Percentiles rank a stretch among this genome's conserved stretches.
Conservation (phyloP, 2,329 filamentous ascomycete genomes). For the Fonsecaea pedrosoi region DNA sequence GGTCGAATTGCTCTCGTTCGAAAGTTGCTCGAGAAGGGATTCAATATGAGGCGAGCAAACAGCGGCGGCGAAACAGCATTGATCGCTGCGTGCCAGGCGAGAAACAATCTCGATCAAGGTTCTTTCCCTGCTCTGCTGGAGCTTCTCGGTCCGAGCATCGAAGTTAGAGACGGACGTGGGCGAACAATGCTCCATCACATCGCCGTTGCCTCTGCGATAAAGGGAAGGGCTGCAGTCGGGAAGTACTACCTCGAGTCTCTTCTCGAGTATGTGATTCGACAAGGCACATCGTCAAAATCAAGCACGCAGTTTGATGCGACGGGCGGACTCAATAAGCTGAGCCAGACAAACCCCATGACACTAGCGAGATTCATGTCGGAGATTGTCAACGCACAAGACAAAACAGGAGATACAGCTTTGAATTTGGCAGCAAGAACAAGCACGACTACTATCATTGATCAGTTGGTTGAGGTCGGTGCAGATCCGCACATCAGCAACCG, state of each 20-base stretch:
- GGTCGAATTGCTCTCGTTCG: conserved; percentile 83
- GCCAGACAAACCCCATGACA: conserved; percentile 65
- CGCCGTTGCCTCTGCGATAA: conserved; percentile 92
- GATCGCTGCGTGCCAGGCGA: conserved; percentile 90
- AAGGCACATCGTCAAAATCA: conserved; percentile 66
- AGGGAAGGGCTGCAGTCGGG: conserved; percentile 87
- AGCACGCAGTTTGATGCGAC: conserved; percentile 51
- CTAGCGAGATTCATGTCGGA: conserved; percentile 94
- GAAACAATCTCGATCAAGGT: conserved; percentile 89
- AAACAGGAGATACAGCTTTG: conserved; percentile 90
- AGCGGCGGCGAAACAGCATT: conserved; percentile 88
- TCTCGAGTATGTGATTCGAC: conserved; percentile 90
- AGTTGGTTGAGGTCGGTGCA: conserved; percentile 91
- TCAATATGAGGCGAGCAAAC: conserved; percentile 87
- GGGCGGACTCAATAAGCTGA: conserved; percentile 42
- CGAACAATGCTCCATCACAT: conserved; percentile 96
- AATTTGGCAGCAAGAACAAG: conserved; percentile 93
- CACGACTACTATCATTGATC: conserved; percentile 94
- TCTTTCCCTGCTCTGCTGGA: conserved; percentile 92
- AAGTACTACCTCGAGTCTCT: conserved; percentile 96
- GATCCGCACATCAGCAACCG: conserved; percentile 92
- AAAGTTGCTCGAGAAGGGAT: conserved; percentile 80
- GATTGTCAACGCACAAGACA: conserved; percentile 94
- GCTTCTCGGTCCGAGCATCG: conserved; percentile 85
- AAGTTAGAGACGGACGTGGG: conserved; percentile 85